These are phyloP conservation scores for Fusarium hainanense DNA, from an alignment of 2,329 filamentous ascomycete species.

Conservation along the genomic window DNA sequence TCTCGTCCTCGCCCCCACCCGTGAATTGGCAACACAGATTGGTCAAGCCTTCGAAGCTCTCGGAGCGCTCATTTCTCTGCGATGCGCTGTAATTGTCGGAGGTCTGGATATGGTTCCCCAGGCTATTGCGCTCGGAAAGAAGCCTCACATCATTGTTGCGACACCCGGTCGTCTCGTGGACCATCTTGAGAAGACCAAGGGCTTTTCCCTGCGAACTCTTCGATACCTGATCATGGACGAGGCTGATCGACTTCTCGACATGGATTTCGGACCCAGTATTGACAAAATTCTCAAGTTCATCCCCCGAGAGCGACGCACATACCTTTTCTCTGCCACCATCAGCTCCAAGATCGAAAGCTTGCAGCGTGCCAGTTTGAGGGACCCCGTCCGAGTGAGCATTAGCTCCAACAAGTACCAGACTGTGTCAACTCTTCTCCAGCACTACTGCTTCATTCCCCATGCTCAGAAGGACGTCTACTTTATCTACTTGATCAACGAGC, in stretches of 20 bases:
- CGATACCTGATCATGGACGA: slow-evolving; percentile 97
- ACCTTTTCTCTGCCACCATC: slow-evolving; percentile 94
- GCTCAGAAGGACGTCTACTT: slow-evolving; percentile 91
- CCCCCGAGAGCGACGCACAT: slow-evolving; percentile 81
- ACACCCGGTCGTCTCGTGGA: slow-evolving; percentile 91
- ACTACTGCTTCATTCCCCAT: slow-evolving; percentile 87
- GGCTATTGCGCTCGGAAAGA: slow-evolving; percentile 91
- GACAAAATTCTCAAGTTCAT: slow-evolving; percentile 94
- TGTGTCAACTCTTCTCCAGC: slow-evolving; percentile 87
- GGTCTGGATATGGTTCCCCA: slow-evolving; percentile 97
- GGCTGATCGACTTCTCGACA: slow-evolving; percentile 89
- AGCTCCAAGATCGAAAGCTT: slow-evolving; percentile 92
- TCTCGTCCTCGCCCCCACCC: slow-evolving; percentile 91
- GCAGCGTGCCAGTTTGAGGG: slow-evolving; percentile 87
- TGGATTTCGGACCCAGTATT: slow-evolving; percentile 92
- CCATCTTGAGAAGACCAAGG: slow-evolving; percentile 96
- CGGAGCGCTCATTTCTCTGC: slow-evolving; percentile 86
- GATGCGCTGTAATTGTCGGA: slow-evolving; percentile 87
- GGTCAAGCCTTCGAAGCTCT: slow-evolving; percentile 88
- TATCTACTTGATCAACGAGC: slow-evolving; percentile 86
- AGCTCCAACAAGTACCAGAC: slow-evolving; percentile 89
- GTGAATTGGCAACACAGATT: slow-evolving; percentile 94
- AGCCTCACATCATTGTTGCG: slow-evolving; percentile 92
- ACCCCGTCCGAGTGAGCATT: slow-evolving; percentile 85
- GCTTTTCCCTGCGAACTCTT: slow-evolving; percentile 83